Percentiles rank a stretch among this genome's conserved stretches.
phyloP scores from a whole-genome alignment of 140 eudicot genomes.

The Ambrosia hybrid region DNA sequence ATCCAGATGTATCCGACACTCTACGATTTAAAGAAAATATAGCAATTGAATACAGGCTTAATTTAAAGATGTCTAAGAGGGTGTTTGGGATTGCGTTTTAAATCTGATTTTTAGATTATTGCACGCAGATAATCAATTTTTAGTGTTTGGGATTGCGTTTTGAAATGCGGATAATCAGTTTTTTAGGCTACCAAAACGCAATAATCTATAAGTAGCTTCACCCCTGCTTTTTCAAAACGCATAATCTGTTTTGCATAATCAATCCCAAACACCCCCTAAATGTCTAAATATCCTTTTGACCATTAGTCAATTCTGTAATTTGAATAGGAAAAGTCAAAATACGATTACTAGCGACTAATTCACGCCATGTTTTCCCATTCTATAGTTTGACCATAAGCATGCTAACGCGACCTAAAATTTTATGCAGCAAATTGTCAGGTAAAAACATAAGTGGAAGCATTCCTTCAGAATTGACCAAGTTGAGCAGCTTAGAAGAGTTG shows the following conservation, averaged over 20 bases:
- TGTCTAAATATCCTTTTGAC: background rate
- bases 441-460: slow-evolving; percentile 80
- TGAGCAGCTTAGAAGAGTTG: slow-evolving; percentile 77
- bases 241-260: too few species aligned
- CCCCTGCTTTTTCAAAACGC: too few species aligned
- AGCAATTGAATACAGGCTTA: background rate
- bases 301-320: background rate
- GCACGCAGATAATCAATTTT: too few species aligned
- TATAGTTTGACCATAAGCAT: slow-evolving; percentile 14
- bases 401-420: slow-evolving; percentile 17
- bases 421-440: slow-evolving; percentile 65
- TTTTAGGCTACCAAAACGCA: too few species aligned
- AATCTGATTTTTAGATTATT: too few species aligned
- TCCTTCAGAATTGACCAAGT: slow-evolving; percentile 66
- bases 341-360: background rate
- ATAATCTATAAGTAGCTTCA: too few species aligned
- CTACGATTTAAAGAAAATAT: background rate
- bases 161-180: too few species aligned
- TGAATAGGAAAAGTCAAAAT: background rate
- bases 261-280: too few species aligned
- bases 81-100: too few species aligned
- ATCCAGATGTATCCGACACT: background rate
- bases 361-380: background rate
- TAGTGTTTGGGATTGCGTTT: too few species aligned
- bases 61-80: background rate